A percentile compares a stretch with the other conserved stretches of the same genome.
Conservation (phyloP, 2,329 filamentous ascomycete species). For the Verticillium isaacii region DNA sequence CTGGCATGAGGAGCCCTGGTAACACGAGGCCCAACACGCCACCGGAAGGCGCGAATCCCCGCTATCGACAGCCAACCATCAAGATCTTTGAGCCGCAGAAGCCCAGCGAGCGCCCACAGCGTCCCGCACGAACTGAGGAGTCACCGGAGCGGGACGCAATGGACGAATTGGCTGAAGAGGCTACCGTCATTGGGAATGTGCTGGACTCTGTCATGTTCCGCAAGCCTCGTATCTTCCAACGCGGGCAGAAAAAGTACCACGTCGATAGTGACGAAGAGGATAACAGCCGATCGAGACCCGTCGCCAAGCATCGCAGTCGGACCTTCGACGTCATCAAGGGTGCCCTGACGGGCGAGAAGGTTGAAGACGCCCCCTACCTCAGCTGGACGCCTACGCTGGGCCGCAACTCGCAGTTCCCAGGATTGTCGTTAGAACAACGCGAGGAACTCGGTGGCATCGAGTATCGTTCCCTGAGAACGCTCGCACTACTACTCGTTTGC, state of each 20-base stretch:
- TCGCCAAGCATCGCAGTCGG: slow-evolving; percentile 32
- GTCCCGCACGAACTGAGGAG: background rate
- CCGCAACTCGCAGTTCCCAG: slow-evolving; percentile 88
- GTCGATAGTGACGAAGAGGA: slow-evolving; percentile 24
- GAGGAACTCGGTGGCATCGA: slow-evolving; percentile 96
- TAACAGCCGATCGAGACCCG: slow-evolving; percentile 8
- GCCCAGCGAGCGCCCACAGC: slow-evolving; percentile 20
- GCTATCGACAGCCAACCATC: slow-evolving; percentile 46
- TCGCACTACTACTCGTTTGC: slow-evolving; percentile 69
- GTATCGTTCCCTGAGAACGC: slow-evolving; percentile 83
- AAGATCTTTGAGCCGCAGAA: slow-evolving; percentile 62
- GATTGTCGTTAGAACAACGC: slow-evolving; percentile 82
- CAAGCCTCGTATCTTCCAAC: slow-evolving; percentile 33
- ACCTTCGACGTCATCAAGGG: slow-evolving; percentile 57
- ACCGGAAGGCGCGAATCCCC: slow-evolving; percentile 12
- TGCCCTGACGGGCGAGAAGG: slow-evolving; percentile 39
- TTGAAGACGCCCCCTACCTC: slow-evolving; percentile 75
- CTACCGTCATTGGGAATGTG: slow-evolving; percentile 33
- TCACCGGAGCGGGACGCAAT: slow-evolving; percentile 19
- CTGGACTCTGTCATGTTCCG: slow-evolving; percentile 37
- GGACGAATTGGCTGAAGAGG: slow-evolving; percentile 35
- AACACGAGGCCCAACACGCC: slow-evolving; percentile 4
- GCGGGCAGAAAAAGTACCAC: slow-evolving; percentile 31
- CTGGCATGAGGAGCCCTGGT: slow-evolving; percentile 17
- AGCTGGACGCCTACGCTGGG: slow-evolving; percentile 91